Base-by-base conservation (phyloP, 1,139 yeast species). In the Taiozyma sp. region DNA sequence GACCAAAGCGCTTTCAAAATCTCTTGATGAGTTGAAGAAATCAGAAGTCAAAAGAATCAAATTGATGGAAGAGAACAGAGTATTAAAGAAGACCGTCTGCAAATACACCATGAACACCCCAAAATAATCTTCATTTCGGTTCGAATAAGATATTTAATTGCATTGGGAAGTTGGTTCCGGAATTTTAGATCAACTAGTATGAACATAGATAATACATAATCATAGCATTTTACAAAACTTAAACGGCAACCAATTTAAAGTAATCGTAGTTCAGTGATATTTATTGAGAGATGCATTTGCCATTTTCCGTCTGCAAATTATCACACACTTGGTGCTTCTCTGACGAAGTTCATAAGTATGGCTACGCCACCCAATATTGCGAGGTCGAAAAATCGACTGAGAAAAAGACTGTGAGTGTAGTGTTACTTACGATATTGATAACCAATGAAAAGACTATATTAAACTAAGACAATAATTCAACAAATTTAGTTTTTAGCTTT, bases 401-500 rank as follows among this genome's bases (percentile, higher is more conserved):
- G 8, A 28, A 9, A 4, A 5, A 7, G 30, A 28, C 3, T 28
- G 2, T 9, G 3, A 4, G 30, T 28, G 13, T 28, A 28, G n/a
- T 13, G n/a, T 8, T 19, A 24, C 10, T 24, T 37, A 37, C 41
- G 8, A 19, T 11, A 10, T 19, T 37, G 7, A 37, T 21, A 16
- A 37, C 24, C 24, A 37, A 37, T 19, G 4, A 35, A 34, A 37
- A 19, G 41, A 37, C 41, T 37, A 19, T 37, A 37, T 37, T 37
- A 37, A 16, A 32, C 35, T 32, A 32, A 37, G 42, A 45, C 39
- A 46, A 44, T 26, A 29, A 46, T 24, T 28, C 43, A 40, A 42
- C 22, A 19, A 49, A 42, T 44, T 56, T 59, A 61, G 53, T 58
- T 55, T 54, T 68, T 66, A 60, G 64, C 62, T 76, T 82, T 83